Evolutionary conservation across 768 basidiomycete species (phyloP).

Genomic region (Leucosporidium creatinivorum): DNA sequence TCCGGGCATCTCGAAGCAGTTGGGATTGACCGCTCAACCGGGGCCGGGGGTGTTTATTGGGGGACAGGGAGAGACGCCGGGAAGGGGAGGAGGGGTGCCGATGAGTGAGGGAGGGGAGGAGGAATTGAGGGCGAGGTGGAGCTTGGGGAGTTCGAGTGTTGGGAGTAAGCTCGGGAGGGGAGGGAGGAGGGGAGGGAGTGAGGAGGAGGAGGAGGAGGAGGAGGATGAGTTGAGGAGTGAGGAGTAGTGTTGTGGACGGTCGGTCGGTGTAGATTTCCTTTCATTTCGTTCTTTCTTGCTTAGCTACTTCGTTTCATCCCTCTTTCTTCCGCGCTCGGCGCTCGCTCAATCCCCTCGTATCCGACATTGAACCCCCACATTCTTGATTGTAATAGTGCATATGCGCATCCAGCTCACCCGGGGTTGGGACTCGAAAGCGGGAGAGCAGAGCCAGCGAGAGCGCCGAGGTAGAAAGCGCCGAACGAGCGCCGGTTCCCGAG

Average conservation of each 20-base stretch:
- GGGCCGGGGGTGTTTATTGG: constrained; percentile 25
- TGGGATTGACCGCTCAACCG: constrained; percentile 27
- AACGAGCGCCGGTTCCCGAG: no score
- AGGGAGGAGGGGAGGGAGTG: neutral
- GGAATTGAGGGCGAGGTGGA: neutral
- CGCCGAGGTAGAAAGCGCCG: no score
- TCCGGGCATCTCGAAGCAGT: constrained; percentile 20
- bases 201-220: constrained; percentile 5
- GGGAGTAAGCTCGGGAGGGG: neutral
- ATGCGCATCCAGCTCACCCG: no score
- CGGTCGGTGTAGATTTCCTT: neutral
- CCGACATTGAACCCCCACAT: no score
- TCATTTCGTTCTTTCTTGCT: no score
- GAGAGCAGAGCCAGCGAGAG: no score
- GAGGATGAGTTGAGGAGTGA: neutral
- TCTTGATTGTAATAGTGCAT: no score
- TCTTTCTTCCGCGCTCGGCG: no score
- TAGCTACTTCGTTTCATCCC: no score
- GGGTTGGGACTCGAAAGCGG: no score
- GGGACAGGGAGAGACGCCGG: constrained; percentile 15
- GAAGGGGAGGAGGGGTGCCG: neutral
- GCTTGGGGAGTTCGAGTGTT: neutral
- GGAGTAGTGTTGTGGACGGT: neutral
- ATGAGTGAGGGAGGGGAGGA: neutral
- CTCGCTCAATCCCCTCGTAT: no score